A percentile compares a stretch with the other conserved stretches of the same genome.
Evolutionary conservation across 2,329 filamentous ascomycete genomes (phyloP).

Genomic region (Ophiocordyceps sinensis): DNA sequence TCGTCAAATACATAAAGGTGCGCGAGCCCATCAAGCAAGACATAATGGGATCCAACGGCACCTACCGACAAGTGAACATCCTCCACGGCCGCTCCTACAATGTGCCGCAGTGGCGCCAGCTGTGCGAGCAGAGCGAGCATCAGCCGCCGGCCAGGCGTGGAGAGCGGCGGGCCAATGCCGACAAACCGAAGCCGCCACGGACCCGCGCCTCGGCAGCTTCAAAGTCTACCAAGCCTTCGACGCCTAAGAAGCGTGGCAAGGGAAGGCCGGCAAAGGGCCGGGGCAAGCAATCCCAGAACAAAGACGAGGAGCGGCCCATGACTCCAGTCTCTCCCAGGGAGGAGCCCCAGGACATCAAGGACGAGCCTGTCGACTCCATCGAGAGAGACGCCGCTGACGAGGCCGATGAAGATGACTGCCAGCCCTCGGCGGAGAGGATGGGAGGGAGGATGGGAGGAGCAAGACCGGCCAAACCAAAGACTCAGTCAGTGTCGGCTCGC

Average conservation of each 20-base stretch:
- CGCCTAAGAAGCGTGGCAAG: constrained; percentile 24
- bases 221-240: constrained; percentile 16
- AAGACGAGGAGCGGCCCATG: constrained; percentile 39
- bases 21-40: constrained; percentile 97
- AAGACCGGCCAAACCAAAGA: constrained; percentile 39
- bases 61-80: constrained; percentile 93
- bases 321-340: constrained; percentile 41
- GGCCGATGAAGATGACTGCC: constrained; percentile 29
- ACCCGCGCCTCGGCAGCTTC: constrained; percentile 19
- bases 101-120: constrained; percentile 83
- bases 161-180: constrained; percentile 53
- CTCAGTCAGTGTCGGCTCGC: constrained; percentile 69
- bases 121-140: constrained; percentile 90
- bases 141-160: constrained; percentile 87
- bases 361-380: constrained; percentile 29
- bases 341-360: constrained; percentile 15
- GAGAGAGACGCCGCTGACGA: constrained; percentile 32
- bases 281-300: constrained; percentile 21
- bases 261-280: constrained; percentile 23
- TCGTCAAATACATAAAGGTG: constrained; percentile 82
- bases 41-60: constrained; percentile 89
- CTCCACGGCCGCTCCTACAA: constrained; percentile 95
- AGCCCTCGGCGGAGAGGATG: constrained; percentile 27
- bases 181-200: constrained; percentile 32
- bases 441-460: constrained; percentile 37